Evolutionary conservation across 2,329 filamentous ascomycete species (phyloP), one percentile per base, ranked within the genome.

Genomic region (Penicillium sp.): DNA sequence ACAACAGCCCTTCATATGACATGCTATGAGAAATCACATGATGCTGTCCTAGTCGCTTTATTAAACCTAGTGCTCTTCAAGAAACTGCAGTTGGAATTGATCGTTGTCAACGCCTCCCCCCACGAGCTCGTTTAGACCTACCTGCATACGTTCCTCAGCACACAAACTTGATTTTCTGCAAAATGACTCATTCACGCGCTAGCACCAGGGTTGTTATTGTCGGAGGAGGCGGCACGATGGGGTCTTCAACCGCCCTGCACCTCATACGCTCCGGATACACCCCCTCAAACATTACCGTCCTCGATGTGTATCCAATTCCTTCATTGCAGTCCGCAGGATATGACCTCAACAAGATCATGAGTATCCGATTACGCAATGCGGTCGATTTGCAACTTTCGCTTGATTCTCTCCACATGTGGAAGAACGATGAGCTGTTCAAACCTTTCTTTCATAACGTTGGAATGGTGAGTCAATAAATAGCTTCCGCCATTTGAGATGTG

Each of bases 211-310:
- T 56, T 5, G 25, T 56, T 6, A 43, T 56, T 3, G 44, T 78
- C 25, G 71, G 77, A n/a, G 77, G 77, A 27, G 76, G 74, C 8
- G 74, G 74, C 38, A 74, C 73, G 5, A 72, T 74, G 50, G 74
- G 75, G 10, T 69, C 74, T 2, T 77, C 74, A 6, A 78, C 75
- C 0, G 75, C 75, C 3, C 62, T 77, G 13, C 75, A 77, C 57
- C 70, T 78, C 1, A 42, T 72, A 31, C 66, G 74, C 7, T 57
- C 61, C 3, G 74, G 75, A 5, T 76, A 77, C 55, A 71, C 70
- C 0, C 52, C 54, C 2, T 54, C 52, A 4, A 74, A 77, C 45
- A 70, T 78, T 45, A 77, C 73, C 1, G 72, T 77, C 8, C 69
- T 77, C 3, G 75, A 78, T 50, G 66, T 69, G 2, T 76, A 73